Evolutionary conservation across 1,284 basidiomycete species (phyloP), one percentile per base, ranked within the genome.

Genomic region (Pseudozyma thailandica): DNA sequence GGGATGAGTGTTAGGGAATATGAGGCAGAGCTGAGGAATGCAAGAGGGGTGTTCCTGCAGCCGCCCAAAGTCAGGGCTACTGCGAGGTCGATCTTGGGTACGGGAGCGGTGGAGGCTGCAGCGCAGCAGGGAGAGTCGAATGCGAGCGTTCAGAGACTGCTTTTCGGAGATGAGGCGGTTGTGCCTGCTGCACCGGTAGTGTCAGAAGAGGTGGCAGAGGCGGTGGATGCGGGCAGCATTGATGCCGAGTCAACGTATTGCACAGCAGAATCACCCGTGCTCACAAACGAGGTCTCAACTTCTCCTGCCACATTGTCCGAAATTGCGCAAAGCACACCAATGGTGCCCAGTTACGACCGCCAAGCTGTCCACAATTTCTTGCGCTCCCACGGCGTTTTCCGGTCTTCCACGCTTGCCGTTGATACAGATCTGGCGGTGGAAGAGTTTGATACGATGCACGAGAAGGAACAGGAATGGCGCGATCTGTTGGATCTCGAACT

Each of bases 21-120:
- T 52, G 59, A 69, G 37, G 63, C 55, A 5, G 77, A 82, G 51
- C 55, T 82, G 4, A 54, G 53, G 7, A 47, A 63, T 20, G 80
- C 80, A 6, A 54, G 65, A 13, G 52, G n/a, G 21, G 73, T 82
- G 13, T 82, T 81, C 50, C 21, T 55, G 26, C 50, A 72, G 9
- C 74, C 72, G 25, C 80, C 80, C 2, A 71, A 54, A 6, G 70
- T 81, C 9, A 21, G 56, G 6, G 64, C 63, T 20, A 42, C 60
- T 8, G 70, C 70, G 1, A 28, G 70, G 23, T 57, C 53, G 41
- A 49, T 72, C 1, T 28, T 72, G 37, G 54, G 54, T 3, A 46
- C 46, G 2, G 43, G 46, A 21, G 57, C 53, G 15, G 30, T 37
- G 6, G 46, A 50, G 41, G 42, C 39, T 4, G 57, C 50, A 9